phyloP scores from a whole-genome alignment of 2,329 filamentous ascomycete genomes.

The Orbilia brochopaga region DNA sequence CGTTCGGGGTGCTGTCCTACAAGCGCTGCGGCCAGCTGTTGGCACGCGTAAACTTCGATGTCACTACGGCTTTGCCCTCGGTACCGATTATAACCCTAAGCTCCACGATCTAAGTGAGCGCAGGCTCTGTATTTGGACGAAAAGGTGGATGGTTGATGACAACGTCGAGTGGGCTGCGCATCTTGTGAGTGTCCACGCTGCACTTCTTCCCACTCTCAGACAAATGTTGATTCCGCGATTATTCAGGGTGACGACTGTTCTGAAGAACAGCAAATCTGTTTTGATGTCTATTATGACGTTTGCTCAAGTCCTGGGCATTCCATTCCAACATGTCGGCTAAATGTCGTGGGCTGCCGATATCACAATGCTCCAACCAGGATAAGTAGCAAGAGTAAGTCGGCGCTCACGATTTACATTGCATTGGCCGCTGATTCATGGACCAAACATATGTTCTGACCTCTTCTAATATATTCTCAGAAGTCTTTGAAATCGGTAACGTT shows the following conservation, averaged over 20 bases:
- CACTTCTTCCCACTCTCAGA: neutral
- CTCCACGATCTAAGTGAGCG: conserved; percentile 11
- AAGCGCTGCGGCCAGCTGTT: conserved; percentile 16
- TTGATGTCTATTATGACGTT: conserved; percentile 11
- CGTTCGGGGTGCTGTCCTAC: conserved; percentile 26
- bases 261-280: conserved; percentile 9
- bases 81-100: conserved; percentile 7
- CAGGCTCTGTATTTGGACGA: conserved; percentile 8
- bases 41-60: conserved; percentile 16
- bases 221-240: neutral
- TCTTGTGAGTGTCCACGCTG: conserved; percentile 4
- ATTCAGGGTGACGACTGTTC: conserved; percentile 19
- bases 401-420: neutral
- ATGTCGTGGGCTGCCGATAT: conserved; percentile 17
- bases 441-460: neutral
- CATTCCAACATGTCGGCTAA: no score
- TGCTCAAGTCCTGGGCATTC: no score
- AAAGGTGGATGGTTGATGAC: conserved; percentile 10
- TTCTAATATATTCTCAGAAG: neutral
- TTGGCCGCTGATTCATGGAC: neutral
- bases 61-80: conserved; percentile 29
- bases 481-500: conserved; percentile 16
- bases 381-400: conserved; percentile 14
- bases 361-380: conserved; percentile 14
- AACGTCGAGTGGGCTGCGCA: conserved; percentile 31